These are phyloP conservation scores for Pseudogymnoascus destructans DNA, from an alignment of 2,329 filamentous ascomycete genomes.

Conservation along the genomic window DNA sequence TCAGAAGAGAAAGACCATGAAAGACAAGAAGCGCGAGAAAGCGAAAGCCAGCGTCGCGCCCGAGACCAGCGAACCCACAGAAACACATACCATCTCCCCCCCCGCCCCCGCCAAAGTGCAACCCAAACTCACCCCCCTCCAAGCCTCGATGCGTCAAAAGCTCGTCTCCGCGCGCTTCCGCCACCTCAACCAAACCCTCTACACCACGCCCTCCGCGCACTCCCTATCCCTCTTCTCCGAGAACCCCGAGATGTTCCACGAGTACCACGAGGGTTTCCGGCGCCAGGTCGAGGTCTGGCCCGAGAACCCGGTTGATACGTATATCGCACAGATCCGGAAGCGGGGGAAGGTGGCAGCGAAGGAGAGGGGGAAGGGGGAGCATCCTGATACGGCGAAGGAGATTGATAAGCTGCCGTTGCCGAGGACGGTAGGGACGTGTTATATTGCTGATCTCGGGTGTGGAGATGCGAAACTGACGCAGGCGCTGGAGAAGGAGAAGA, in stretches of 20 bases:
- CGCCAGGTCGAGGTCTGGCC: constrained; percentile 94
- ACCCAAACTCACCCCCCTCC: constrained; percentile 67
- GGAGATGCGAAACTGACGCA: constrained; percentile 76
- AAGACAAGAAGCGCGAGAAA: constrained; percentile 28
- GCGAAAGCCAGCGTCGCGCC: constrained; percentile 13
- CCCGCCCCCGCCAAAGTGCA: constrained; percentile 14
- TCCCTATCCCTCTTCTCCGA: constrained; percentile 72
- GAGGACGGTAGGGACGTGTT: constrained; percentile 57
- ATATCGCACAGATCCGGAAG: constrained; percentile 56
- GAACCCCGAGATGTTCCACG: constrained; percentile 84
- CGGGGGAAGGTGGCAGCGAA: constrained; percentile 44
- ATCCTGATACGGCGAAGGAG: constrained; percentile 13
- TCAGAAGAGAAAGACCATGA: constrained; percentile 23
- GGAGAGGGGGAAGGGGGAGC: constrained; percentile 13
- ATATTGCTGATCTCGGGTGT: constrained; percentile 83
- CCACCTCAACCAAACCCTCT: constrained; percentile 91
- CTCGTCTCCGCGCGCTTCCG: constrained; percentile 91
- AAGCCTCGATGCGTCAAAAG: constrained; percentile 89
- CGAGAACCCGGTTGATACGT: constrained; percentile 85
- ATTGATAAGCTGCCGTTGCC: constrained; percentile 43
- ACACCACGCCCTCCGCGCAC: constrained; percentile 76
- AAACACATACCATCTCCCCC: constrained; percentile 15
- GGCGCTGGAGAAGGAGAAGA: constrained; percentile 48
- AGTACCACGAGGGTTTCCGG: constrained; percentile 94
- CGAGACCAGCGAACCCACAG: constrained; percentile 15